Base-by-base conservation (phyloP, 495 filamentous ascomycete genomes). In the Aspergillus diversus region DNA sequence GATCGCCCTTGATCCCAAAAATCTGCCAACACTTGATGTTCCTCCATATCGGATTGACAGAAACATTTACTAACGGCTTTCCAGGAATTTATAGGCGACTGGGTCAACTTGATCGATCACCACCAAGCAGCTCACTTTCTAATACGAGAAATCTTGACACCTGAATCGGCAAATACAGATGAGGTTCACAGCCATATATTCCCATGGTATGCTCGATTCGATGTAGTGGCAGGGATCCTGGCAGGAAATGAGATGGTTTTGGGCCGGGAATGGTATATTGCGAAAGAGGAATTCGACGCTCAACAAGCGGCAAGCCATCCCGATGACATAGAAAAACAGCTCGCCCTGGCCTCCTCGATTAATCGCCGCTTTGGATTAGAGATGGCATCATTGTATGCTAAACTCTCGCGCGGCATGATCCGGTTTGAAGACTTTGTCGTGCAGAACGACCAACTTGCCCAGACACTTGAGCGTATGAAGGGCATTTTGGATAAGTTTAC, bases 71-170 rank as follows among this genome's bases (percentile, higher is more conserved):
- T 58, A 31, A 42, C 39, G 21, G 13, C 37, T 57, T 27, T 66
- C 31, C 69, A 98, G 94, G 95, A 97, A 77, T 95, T 91, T 67
- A 83, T 97, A 59, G 95, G 95, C 8, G 95, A 99, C 70, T 97
- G 91, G 91, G 85, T 92, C 56, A 97, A 94, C 68, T 81, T 97
- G 48, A 86, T 94, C 70, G 90, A 92, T 35, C 95, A 99, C 75
- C 93, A 97, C 73, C 93, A 88, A 74, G 95, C 94, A 6, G 94
- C 95, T 1, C 85, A 90, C 69, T 84, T 90, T 55, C 84, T 99
- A 64, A 80, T 99, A 48, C 90, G 84, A 4, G 83, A 90, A 64
- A 73, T 97, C 0, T 90, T 90, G 63, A 92, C 89, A 1, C 92
- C 93, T 2, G 80, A 93, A 59, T 88, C 90, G 0, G 87, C 90